phyloP scores from a whole-genome alignment of 108 stramenopile genomes.

The Conticribra guillardii region DNA sequence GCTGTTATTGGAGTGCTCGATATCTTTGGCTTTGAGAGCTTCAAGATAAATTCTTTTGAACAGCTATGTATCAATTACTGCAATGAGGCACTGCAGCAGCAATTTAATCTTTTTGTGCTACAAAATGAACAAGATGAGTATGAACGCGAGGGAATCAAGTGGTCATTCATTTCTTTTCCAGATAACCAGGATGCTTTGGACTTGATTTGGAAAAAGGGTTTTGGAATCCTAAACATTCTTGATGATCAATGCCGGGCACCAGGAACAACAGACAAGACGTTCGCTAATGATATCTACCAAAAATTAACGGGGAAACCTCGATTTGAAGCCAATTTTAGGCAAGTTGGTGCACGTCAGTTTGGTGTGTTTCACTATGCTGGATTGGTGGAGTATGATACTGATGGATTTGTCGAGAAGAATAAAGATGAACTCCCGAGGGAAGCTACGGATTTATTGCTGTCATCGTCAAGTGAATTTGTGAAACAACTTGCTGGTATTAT shows the following conservation, averaged over 20 bases:
- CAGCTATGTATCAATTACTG: slow-evolving; percentile 90
- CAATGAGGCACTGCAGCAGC: slow-evolving; percentile 87
- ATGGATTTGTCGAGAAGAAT: slow-evolving; percentile 81
- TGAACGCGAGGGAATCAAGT: slow-evolving; percentile 59
- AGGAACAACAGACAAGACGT: slow-evolving; percentile 64
- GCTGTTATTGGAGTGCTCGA: slow-evolving; percentile 93
- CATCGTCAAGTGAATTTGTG: slow-evolving; percentile 45
- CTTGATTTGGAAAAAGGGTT: slow-evolving; percentile 80
- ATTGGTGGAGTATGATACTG: slow-evolving; percentile 61
- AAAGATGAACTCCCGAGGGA: slow-evolving; percentile 71
- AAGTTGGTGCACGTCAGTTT: slow-evolving; percentile 64
- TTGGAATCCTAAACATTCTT: slow-evolving; percentile 60
- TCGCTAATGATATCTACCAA: slow-evolving; percentile 54
- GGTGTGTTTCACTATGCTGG: slow-evolving; percentile 74
- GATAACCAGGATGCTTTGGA: slow-evolving; percentile 87
- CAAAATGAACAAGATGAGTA: slow-evolving; percentile 71
- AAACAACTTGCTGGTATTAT: slow-evolving; percentile 53
- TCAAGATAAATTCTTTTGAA: slow-evolving; percentile 85
- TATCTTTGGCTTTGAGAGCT: slow-evolving; percentile 98
- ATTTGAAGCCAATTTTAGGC: slow-evolving; percentile 62
- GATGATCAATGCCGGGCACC: slow-evolving; percentile 67
- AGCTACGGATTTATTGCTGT: slow-evolving; percentile 50
- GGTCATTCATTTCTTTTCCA: slow-evolving; percentile 72
- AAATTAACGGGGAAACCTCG: slow-evolving; percentile 46
- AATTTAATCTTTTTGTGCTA: slow-evolving; percentile 63